A percentile compares a stretch with the other conserved stretches of the same genome.
Conservation (phyloP, 2,329 filamentous ascomycete species). For the Sporothrix protearum region DNA sequence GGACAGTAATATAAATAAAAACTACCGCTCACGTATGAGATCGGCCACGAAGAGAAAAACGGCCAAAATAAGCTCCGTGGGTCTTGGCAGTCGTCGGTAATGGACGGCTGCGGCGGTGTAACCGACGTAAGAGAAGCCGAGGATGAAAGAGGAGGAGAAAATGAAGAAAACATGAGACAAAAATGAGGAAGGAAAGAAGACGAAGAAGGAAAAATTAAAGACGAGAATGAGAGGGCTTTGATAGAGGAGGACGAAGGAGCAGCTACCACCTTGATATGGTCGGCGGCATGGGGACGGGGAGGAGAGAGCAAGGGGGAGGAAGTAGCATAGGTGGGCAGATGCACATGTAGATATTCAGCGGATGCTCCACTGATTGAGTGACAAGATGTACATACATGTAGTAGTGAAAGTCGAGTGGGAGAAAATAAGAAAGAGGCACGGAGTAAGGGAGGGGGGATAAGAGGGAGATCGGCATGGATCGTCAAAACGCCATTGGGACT, state of each 20-base stretch:
- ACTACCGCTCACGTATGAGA: background rate
- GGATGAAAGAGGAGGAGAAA: background rate
- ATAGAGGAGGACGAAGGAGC: background rate
- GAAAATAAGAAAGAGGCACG: background rate
- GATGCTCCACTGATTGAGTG: background rate
- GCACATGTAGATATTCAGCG: too few relatives aligned
- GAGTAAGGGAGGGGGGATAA: background rate
- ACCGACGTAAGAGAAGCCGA: background rate
- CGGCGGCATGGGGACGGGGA: background rate
- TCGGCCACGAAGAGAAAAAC: background rate
- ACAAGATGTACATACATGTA: too few relatives aligned
- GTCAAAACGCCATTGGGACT: slow-evolving; percentile 15
- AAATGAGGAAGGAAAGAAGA: background rate
- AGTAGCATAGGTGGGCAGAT: background rate
- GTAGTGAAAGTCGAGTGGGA: background rate
- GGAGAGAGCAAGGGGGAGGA: background rate
- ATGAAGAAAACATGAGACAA: too few relatives aligned
- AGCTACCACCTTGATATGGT: background rate
- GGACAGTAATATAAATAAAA: background rate
- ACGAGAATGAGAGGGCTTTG: background rate
- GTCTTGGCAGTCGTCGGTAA: background rate
- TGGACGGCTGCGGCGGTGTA: background rate
- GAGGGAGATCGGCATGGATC: background rate
- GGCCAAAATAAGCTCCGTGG: background rate
- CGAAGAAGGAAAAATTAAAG: background rate